Base-by-base conservation (phyloP, 1,284 basidiomycete genomes). In the Ceratobasidium theobromae region DNA sequence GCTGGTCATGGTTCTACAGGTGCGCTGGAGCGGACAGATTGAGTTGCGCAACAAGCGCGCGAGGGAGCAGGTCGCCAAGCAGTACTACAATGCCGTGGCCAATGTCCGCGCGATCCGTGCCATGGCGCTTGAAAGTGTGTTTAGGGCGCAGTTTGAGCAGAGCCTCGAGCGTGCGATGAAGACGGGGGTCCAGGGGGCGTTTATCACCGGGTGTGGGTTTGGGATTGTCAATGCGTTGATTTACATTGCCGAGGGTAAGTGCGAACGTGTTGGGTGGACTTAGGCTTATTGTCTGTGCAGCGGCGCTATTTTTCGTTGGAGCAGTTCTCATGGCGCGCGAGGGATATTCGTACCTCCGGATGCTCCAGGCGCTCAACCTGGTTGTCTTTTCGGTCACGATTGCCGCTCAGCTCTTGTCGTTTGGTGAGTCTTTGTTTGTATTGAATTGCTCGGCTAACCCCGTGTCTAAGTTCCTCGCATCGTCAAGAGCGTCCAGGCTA, bases 321-420 rank as follows among this genome's bases (percentile, higher is more conserved):
- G 91, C 93, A 0, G 77, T 91, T 32, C 84, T 98, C 69, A 86
- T 98, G 70, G 81, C 86, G 3, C 80, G 82, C 3, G 92, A 91
- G n/a, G 85, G 83, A 12, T 95, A 96, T 76, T 85, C 85, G 14
- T 97, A 96, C 75, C 80, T 88, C 69, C 84, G 88, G 70, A 93
- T 98, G 89, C 84, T 97, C 49, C 84, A 95, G 76, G 89, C 92
- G 25, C 86, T 97, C 74, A 90, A 95, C 69, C 82, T 98, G 67
- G 89, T 98, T 66, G 86, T 98, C 40, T 98, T 98, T 79, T 88
- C 91, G 5, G 87, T 98, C 68, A 92, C 93, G 1, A 96, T 97
- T 70, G 92, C 93, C 1, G 86, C 88, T 25, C 91, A 94, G 75
- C 82, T 95, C 70, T 87, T 98, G 83, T 83, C 86, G 28, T 95